phyloP scores from a whole-genome alignment of 1,284 basidiomycete genomes.

The Papiliotrema flavescens region DNA sequence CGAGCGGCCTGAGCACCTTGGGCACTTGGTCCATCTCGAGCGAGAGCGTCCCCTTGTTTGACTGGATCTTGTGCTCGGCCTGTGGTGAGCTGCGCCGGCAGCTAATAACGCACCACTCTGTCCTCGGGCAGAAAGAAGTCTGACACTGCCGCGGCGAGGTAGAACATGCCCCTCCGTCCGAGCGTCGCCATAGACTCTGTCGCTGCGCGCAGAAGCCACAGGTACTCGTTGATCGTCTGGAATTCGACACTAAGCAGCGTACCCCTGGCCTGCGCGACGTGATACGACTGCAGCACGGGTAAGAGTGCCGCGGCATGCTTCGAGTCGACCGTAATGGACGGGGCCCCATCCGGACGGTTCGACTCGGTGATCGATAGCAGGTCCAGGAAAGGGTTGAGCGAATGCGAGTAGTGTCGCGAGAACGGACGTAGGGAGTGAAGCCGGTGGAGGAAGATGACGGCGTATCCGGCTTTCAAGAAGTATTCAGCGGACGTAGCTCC shows the following conservation, averaged over 20 bases:
- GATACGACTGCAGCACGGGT: slow-evolving; percentile 74
- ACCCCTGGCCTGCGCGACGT: slow-evolving; percentile 68
- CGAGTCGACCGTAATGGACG: slow-evolving; percentile 62
- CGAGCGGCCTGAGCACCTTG: slow-evolving; percentile 88
- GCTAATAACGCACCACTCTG: slow-evolving; percentile 65
- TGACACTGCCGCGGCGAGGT: slow-evolving; percentile 94
- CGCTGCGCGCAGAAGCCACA: slow-evolving; percentile 83
- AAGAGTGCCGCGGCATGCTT: slow-evolving; percentile 60
- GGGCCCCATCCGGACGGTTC: neutral
- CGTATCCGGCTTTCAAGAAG: slow-evolving; percentile 86
- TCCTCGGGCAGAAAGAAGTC: slow-evolving; percentile 95
- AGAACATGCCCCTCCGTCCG: slow-evolving; percentile 78
- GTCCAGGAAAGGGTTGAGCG: slow-evolving; percentile 95
- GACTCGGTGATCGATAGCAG: slow-evolving; percentile 65
- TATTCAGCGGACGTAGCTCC: slow-evolving; percentile 98
- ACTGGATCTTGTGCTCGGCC: slow-evolving; percentile 98
- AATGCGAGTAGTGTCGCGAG: slow-evolving; percentile 94
- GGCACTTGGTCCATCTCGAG: slow-evolving; percentile 99
- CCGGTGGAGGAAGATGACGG: slow-evolving; percentile 97
- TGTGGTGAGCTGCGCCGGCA: slow-evolving; percentile 41
- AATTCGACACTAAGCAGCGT: slow-evolving; percentile 83
- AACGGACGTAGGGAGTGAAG: slow-evolving; percentile 97
- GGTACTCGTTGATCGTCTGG: slow-evolving; percentile 93
- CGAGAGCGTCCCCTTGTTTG: slow-evolving; percentile 82
- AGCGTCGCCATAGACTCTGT: slow-evolving; percentile 59